Evolutionary conservation across 2,329 filamentous ascomycete genomes (phyloP), one percentile per base, ranked within the genome.

Genomic region (Stylonectria norvegica): DNA sequence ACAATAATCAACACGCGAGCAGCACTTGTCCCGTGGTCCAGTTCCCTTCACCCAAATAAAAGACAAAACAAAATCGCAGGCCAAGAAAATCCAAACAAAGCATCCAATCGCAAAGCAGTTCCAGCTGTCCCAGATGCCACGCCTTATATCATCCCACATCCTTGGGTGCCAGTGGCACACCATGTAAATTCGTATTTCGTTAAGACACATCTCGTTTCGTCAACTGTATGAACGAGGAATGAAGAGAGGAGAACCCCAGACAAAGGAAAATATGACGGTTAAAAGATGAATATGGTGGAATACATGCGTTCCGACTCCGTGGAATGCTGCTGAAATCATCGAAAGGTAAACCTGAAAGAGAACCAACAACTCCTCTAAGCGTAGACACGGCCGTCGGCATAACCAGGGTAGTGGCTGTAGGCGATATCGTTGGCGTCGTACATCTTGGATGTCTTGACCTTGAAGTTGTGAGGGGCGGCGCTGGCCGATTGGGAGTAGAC

Each of bases 171-270:
- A 38, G 19, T 50, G 42, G 49, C 54, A 46, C 38, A 49, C 52
- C 47, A 39, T 40, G 33, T 43, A 55, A 55, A 45, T 51, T 52
- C 57, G 47, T 57, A 53, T 54, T 59, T 62, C 60, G 49, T 59
- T 57, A 63, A 61, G 50, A 59, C 56, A 59, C 50, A 49, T 62
- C 49, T 58, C 53, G 49, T 59, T 57, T 60, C 57, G 48, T 59
- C 32, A 52, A 40, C n/a, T 53, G 38, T 47, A 42, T 46, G 46
- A 50, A 57, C 50, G 53, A 54, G 35, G 49, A 33, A 41, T 42
- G 43, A 48, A 50, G 47, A 42, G 48, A 51, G 36, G 43, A 46
- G 41, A 47, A 50, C 36, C 43, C 32, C 36, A 38, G 34, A 47
- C 27, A 42, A 43, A 38, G 49, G 32, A 27, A 38, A n/a, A n/a